Base-by-base conservation (phyloP, 768 basidiomycete species). In the Lactifluus subvellereus region DNA sequence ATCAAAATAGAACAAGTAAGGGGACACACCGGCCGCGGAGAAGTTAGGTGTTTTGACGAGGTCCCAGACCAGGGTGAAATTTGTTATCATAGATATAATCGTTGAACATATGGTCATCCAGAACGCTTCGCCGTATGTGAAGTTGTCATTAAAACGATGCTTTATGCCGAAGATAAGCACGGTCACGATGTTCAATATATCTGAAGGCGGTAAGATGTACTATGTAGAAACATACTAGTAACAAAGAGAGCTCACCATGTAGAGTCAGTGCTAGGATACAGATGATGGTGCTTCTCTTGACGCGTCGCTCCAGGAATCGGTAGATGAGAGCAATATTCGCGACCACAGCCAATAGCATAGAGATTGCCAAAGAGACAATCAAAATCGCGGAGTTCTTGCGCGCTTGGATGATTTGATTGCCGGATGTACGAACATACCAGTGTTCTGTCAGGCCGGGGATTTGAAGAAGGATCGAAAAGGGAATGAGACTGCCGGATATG, bases 91-190 rank as follows among this genome's bases (percentile, higher is more conserved):
- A 0, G 88, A 87, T 1, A 80, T 81, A 6, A 84, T 76, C 0
- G 89, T 93, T 0, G 87, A 88, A 69, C 87, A 89, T 13, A 91
- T 75, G 0, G 85, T 87, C 72, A 87, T 80, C 91, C 91, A 94
- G 69, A 84, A 91, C 0, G 87, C 74, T 65, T 77, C 75, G 13
- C 77, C 85, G 62, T 85, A 89, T 0, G 85, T 86, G 73, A 89
- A 90, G 0, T 83, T 87, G 61, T 86, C 86, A 63, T 83, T 74
- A 56, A 80, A 78, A 16, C 81, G 77, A 71, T 86, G 84, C 56
- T 78, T 72, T 0, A 84, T 74, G n/a, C 84, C 88, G 57, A 92
- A 92, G 1, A 78, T 69, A 4, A 75, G 80, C 13, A 91, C 78
- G 22, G 79, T 76, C 35, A 77, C 69, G 35, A 88, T 79, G 66